Evolutionary conservation across 345 rosid species (phyloP), one percentile per base, ranked within the genome.

Genomic region (Excoecaria agallocha): DNA sequence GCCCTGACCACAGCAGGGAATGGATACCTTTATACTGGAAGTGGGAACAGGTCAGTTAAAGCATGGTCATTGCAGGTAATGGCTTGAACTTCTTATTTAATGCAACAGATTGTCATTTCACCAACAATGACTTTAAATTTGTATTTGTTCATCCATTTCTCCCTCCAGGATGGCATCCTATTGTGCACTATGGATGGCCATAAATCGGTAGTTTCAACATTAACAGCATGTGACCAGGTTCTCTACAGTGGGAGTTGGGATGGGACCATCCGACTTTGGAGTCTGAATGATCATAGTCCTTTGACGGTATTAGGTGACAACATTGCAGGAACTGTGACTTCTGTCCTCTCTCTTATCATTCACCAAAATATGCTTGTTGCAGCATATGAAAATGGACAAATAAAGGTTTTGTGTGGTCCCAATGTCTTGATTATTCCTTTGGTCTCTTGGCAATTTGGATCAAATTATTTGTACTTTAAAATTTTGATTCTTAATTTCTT

Each of bases 191-290:
- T 94, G 98, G 78, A 77, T 69, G 97, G 98, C 80, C 98, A 94
- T 75, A 92, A 83, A 84, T 89, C 97, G 12, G 93, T 91, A 72
- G 97, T 94, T 76, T 90, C 98, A 35, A 24, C 97, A 0, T 81
- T 94, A 69, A 79, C 87, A 63, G 86, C 86, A 58, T 76, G 55
- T 20, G 78, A 87, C 52, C 94, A 95, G 60, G 88, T 93, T 58
- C 87, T 94, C 72, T 89, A 92, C 68, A 91, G 98, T 55, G 98
- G 98, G 60, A 91, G 98, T 79, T 91, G 97, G 94, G 98, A 92
- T 84, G 98, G 98, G 74, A 91, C 91, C 60, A 74, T 94, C 69
- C 74, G 92, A 70, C 82, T 94, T 70, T 92, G 98, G 98, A 86
- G 91, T 82, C 87, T 92, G 49, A 84, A 82, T 84, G 97, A 94